A percentile compares a stretch with the other conserved stretches of the same genome.
Evolutionary conservation across 345 rosid species (phyloP).

Genomic region (Xanthoceras sorbifolium): DNA sequence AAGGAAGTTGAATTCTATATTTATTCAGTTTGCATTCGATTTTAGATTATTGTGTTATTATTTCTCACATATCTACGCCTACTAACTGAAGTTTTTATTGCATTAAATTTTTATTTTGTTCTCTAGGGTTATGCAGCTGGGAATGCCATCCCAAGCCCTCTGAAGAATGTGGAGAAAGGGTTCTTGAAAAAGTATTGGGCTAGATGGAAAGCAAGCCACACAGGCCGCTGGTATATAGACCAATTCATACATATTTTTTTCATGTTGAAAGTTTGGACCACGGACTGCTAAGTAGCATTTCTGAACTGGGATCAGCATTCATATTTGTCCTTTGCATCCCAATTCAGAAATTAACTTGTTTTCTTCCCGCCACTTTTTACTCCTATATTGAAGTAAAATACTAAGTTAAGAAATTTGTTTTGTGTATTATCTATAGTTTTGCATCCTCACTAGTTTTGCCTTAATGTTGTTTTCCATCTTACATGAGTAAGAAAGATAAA

Average conservation of each 20-base stretch:
- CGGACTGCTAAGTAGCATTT: neutral
- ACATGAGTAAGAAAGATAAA: neutral
- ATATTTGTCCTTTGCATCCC: neutral
- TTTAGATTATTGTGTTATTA: neutral
- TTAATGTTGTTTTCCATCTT: slow-evolving; percentile 1
- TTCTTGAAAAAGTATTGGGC: slow-evolving; percentile 88
- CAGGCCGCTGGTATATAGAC: slow-evolving; percentile 67
- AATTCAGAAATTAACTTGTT: neutral
- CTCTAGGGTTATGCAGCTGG: slow-evolving; percentile 94
- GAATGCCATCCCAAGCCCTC: slow-evolving; percentile 84
- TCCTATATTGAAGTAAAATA: neutral
- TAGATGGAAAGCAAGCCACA: slow-evolving; percentile 83
- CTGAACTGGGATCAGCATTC: slow-evolving; percentile 4
- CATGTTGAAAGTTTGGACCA: neutral
- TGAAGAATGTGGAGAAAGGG: slow-evolving; percentile 82
- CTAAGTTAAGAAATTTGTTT: neutral
- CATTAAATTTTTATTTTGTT: slow-evolving; percentile 21
- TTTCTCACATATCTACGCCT: neutral
- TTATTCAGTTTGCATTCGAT: neutral
- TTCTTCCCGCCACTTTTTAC: neutral
- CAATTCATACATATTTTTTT: neutral
- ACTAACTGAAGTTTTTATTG: neutral
- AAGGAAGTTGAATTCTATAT: neutral
- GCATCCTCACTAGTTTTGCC: neutral
- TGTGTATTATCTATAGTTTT: neutral